A percentile compares a stretch with the other conserved stretches of the same genome.
phyloP scores from a whole-genome alignment of 2,329 filamentous ascomycete genomes.

The Penicillium thymicola region DNA sequence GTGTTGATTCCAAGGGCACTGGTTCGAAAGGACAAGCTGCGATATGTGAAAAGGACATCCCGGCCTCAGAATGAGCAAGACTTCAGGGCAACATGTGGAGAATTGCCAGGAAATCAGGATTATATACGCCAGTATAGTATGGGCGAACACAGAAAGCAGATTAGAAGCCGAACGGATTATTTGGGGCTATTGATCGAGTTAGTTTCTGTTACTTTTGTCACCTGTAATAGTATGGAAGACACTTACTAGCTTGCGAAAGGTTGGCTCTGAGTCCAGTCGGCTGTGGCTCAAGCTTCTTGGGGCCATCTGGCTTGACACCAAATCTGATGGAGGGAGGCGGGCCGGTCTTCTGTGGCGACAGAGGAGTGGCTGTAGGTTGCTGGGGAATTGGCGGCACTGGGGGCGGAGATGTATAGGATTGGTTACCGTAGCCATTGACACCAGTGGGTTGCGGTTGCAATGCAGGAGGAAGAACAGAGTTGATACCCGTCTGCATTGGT shows the following conservation, averaged over 20 bases:
- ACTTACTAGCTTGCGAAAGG: constrained; percentile 93
- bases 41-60: constrained; percentile 10
- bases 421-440: constrained; percentile 50
- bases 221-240: neutral
- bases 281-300: constrained; percentile 78
- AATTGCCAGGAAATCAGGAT: constrained; percentile 16
- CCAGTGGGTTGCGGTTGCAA: constrained; percentile 51
- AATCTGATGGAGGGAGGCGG: constrained; percentile 87
- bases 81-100: neutral
- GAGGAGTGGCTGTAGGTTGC: constrained; percentile 58
- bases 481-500: constrained; percentile 48
- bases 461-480: constrained; percentile 53
- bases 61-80: neutral
- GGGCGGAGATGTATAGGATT: constrained; percentile 48
- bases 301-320: constrained; percentile 66
- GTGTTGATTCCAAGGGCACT: constrained; percentile 15
- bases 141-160: neutral
- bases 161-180: constrained; percentile 69
- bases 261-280: constrained; percentile 88
- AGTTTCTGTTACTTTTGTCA: constrained; percentile 2
- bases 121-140: constrained; percentile 28
- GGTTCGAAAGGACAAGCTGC: constrained; percentile 17
- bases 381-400: constrained; percentile 57
- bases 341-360: constrained; percentile 76
- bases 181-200: constrained; percentile 52